These are phyloP conservation scores for Metarhizium sp. DNA, from an alignment of 2,329 filamentous ascomycete genomes.

Conservation along the genomic window DNA sequence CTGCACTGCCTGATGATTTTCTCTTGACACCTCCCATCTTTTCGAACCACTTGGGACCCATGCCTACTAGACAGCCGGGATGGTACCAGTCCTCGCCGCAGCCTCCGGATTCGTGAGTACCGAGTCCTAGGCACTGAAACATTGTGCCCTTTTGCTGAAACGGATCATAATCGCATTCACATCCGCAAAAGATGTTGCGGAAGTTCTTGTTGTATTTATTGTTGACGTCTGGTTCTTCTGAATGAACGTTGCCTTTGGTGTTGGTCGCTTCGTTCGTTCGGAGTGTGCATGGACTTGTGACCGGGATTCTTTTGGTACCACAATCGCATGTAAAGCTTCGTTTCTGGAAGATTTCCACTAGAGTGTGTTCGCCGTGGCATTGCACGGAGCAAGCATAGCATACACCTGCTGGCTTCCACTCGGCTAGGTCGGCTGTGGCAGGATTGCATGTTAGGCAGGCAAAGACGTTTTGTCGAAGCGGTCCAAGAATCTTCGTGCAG, in stretches of 20 bases:
- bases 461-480: conserved; percentile 80
- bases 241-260: conserved; percentile 65
- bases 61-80: conserved; percentile 79
- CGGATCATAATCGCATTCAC: conserved; percentile 78
- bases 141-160: conserved; percentile 90
- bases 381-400: conserved; percentile 97
- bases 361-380: conserved; percentile 88
- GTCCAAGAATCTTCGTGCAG: conserved; percentile 83
- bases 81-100: conserved; percentile 99
- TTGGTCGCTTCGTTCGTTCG: conserved; percentile 66
- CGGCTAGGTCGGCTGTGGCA: conserved; percentile 51
- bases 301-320: conserved; percentile 71
- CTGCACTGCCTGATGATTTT: conserved; percentile 12
- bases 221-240: conserved; percentile 58
- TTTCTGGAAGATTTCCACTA: conserved; percentile 94
- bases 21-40: conserved; percentile 30
- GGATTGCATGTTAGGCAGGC: conserved; percentile 93
- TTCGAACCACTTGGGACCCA: conserved; percentile 65
- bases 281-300: conserved; percentile 63
- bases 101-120: conserved; percentile 69
- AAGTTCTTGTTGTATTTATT: conserved; percentile 98
- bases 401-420: conserved; percentile 60
- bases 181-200: conserved; percentile 84
- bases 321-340: conserved; percentile 96
- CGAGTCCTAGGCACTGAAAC: conserved; percentile 91